phyloP scores from a whole-genome alignment of 176 grass and related monocot species.

The Microstegium vimineum region DNA sequence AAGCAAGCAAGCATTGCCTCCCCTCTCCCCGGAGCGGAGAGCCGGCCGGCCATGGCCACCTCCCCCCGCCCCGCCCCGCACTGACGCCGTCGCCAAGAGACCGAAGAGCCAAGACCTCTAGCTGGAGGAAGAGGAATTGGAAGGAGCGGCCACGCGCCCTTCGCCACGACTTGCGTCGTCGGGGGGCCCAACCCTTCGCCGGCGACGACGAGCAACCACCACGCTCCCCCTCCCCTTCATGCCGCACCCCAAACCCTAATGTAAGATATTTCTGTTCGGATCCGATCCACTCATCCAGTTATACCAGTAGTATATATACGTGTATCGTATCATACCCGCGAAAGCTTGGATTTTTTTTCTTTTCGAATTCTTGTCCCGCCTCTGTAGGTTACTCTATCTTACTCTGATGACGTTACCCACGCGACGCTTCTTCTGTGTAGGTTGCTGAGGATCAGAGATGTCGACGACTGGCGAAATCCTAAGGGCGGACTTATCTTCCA shows the following conservation, averaged over 20 bases:
- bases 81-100: background rate
- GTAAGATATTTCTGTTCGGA: background rate
- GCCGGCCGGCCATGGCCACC: conserved; percentile 10
- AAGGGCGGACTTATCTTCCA: conserved; percentile 40
- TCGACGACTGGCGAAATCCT: conserved; percentile 46
- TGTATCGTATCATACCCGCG: background rate
- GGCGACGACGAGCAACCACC: background rate
- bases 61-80: background rate
- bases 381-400: background rate
- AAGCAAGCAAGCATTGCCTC: background rate
- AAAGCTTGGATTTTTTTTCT: background rate
- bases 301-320: background rate
- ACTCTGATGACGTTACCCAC: background rate
- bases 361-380: background rate
- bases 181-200: background rate
- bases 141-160: background rate
- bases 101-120: background rate
- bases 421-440: background rate
- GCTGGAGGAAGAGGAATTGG: background rate
- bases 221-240: background rate
- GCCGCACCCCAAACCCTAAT: background rate
- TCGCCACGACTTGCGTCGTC: background rate
- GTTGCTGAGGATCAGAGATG: conserved; percentile 34
- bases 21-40: conserved; percentile 4
- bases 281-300: background rate